Percentiles rank a stretch among this genome's conserved stretches.
Evolutionary conservation across 805 yeast genomes (phyloP).

Genomic region (Candida xiaguanensis): DNA sequence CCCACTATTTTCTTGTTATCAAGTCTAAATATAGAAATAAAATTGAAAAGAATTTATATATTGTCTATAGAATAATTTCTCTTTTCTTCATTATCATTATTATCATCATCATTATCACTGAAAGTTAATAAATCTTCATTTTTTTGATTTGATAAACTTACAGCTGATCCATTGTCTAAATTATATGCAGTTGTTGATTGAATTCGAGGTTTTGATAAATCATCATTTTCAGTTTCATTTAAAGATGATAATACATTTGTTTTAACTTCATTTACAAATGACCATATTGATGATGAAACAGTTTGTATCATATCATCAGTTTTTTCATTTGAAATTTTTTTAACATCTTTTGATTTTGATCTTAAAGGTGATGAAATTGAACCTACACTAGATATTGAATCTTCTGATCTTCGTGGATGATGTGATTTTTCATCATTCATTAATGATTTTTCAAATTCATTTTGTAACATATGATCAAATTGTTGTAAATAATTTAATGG

Average conservation of each 20-base stretch:
- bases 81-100: slow-evolving; percentile 13
- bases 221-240: slow-evolving; percentile 13
- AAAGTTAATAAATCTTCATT: slow-evolving; percentile 2
- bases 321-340: neutral
- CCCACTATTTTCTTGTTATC: too few species aligned
- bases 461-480: slow-evolving; percentile 62
- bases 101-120: slow-evolving; percentile 11
- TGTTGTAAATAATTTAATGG: slow-evolving; percentile 63
- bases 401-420: slow-evolving; percentile 20
- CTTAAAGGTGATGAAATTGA: slow-evolving; percentile 25
- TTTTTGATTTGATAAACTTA: slow-evolving; percentile 13
- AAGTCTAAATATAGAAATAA: too few species aligned
- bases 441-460: slow-evolving; percentile 56
- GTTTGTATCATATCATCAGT: slow-evolving; percentile 38
- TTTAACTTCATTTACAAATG: slow-evolving; percentile 41
- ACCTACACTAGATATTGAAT: slow-evolving; percentile 21
- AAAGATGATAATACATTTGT: slow-evolving; percentile 28
- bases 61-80: slow-evolving; percentile 28
- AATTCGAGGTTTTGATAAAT: neutral
- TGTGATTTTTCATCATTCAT: slow-evolving; percentile 9
- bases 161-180: slow-evolving; percentile 24
- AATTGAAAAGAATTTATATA: too few species aligned
- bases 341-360: slow-evolving; percentile 14
- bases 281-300: slow-evolving; percentile 40
- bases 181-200: slow-evolving; percentile 12